These are phyloP conservation scores for Metschnikowia vanudenii DNA, from an alignment of 805 yeast genomes.

Conservation along the genomic window DNA sequence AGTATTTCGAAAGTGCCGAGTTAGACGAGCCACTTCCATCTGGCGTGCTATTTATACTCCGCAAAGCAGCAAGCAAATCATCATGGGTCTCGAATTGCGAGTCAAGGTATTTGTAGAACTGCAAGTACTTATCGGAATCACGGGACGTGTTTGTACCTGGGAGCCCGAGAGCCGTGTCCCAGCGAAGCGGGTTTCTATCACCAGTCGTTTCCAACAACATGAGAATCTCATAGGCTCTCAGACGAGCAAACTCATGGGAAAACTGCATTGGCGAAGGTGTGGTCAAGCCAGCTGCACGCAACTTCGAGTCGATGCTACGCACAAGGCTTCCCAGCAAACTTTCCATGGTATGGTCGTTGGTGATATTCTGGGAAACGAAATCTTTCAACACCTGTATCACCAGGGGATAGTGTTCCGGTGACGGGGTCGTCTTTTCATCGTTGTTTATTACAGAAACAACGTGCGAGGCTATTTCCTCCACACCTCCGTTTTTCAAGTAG, in stretches of 20 bases:
- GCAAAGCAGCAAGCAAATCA: not conserved
- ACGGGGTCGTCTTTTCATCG: not conserved
- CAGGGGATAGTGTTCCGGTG: conserved; percentile 28
- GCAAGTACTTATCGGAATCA: conserved; percentile 44
- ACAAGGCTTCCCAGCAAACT: conserved; percentile 43
- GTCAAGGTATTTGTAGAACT: conserved; percentile 37
- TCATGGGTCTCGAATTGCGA: conserved; percentile 4
- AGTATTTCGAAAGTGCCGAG: not conserved
- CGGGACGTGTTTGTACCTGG: conserved; percentile 45
- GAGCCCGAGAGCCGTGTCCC: conserved; percentile 46
- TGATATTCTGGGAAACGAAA: conserved; percentile 54
- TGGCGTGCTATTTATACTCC: not conserved
- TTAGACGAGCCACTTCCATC: no score
- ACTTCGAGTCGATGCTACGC: conserved; percentile 25
- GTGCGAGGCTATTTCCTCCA: conserved; percentile 24
- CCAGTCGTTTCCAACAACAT: conserved; percentile 22
- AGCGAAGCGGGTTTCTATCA: conserved; percentile 49
- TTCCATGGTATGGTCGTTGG: conserved; percentile 45
- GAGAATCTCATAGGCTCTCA: conserved; percentile 51
- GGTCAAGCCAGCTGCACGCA: conserved; percentile 2
- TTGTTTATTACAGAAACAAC: conserved; percentile 1
- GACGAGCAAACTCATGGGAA: conserved; percentile 48
- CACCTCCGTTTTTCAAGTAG: conserved; percentile 24
- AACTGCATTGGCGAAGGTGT: conserved; percentile 6
- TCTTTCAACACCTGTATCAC: conserved; percentile 49